Base-by-base conservation (phyloP, 257 asterid genomes). In the Solanum chilense region DNA sequence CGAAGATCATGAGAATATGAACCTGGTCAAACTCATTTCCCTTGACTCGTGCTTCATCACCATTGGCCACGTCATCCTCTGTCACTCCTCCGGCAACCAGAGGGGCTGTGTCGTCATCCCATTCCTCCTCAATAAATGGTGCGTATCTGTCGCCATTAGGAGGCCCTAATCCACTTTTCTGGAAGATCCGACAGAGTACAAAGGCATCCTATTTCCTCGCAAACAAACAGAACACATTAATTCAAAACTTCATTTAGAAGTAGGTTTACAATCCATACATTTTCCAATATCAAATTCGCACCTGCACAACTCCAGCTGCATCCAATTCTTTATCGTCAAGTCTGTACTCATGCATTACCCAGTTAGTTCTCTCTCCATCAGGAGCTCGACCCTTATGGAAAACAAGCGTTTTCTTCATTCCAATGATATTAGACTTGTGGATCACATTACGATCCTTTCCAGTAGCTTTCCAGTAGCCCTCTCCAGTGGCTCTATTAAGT, bases 311-410 rank as follows among this genome's bases (percentile, higher is more conserved):
- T 86, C 98, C 98, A 58, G 96, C 98, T 45, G 41, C 89, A 83
- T 90, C 96, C 92, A 94, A 87, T 56, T 94, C 99, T 1, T 94
- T 91, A 87, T 94, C 98, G 7, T 93, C 92, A 6, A 96, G 98
- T 88, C 99, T 89, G 87, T 96, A 96, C 91, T 96, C 99, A 23
- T 96, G 99, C 99, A 96, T 96, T 15, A 96, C 98, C 99, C 99
- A 96, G 58, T 96, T 95, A 7, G 99, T 95, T 85, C 99, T 89
- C 93, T 95, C 92, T 20, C 99, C 99, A 88, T 94, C 98, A 6
- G 99, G 99, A 45, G 99, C 99, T 89, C 99, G 94, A 16, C 98
- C 99, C 12, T 93, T 93, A 82, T 96, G 99, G 90, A 94, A 96
- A 83, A 95, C 98, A 12, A 95, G 95, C 0, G 99, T 96, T 85